These are phyloP conservation scores for Flaveria floridana DNA, from an alignment of 140 eudicot species.

Conservation along the genomic window DNA sequence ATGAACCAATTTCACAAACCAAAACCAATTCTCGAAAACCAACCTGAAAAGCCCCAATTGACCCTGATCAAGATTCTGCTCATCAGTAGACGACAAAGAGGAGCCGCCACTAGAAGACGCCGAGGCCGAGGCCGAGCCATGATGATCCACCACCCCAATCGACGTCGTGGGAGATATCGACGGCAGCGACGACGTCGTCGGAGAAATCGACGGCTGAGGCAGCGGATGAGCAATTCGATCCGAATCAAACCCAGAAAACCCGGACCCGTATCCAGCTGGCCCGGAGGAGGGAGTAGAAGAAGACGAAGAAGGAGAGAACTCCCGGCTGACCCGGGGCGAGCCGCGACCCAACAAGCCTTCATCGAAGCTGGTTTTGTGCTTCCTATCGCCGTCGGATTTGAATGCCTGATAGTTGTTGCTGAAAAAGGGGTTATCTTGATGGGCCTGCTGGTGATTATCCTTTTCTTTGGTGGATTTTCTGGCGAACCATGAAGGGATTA, in stretches of 20 bases:
- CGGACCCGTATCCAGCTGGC: slow-evolving; percentile 22
- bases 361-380: slow-evolving; percentile 46
- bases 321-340: slow-evolving; percentile 49
- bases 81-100: slow-evolving; percentile 77
- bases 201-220: slow-evolving; percentile 62
- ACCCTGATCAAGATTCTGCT: slow-evolving; percentile 43
- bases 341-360: slow-evolving; percentile 38
- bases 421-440: slow-evolving; percentile 34
- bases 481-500: slow-evolving; percentile 75
- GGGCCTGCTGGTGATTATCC: slow-evolving; percentile 29
- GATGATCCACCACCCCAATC: no score
- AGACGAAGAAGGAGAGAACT: slow-evolving; percentile 29
- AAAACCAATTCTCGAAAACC: neutral
- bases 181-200: slow-evolving; percentile 27
- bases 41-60: slow-evolving; percentile 62
- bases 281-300: slow-evolving; percentile 17
- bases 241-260: slow-evolving; percentile 81
- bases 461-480: slow-evolving; percentile 53
- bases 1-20: neutral
- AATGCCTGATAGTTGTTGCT: slow-evolving; percentile 23
- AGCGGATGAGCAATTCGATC: slow-evolving; percentile 67
- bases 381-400: slow-evolving; percentile 10
- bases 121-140: slow-evolving; percentile 27
- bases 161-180: slow-evolving; percentile 36
- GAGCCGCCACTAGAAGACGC: slow-evolving; percentile 83